Evolutionary conservation across 345 rosid genomes (phyloP).

Genomic region (Cochlearia excelsa): DNA sequence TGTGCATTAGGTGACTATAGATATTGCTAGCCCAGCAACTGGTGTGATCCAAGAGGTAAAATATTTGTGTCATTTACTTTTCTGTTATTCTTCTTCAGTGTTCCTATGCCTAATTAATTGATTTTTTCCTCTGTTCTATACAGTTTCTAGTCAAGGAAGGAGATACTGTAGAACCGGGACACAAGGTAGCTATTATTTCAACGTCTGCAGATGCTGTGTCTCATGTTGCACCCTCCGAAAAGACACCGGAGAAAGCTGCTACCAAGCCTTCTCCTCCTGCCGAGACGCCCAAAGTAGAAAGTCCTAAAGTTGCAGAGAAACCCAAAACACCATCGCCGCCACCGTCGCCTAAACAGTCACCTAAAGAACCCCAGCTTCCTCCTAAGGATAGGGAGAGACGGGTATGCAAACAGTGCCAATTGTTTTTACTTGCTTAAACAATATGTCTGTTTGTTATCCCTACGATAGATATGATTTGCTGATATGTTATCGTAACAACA

Average conservation of each 20-base stretch:
- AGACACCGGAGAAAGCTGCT: constrained; percentile 44
- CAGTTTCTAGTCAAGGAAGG: constrained; percentile 89
- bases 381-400: constrained; percentile 96
- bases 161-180: constrained; percentile 87
- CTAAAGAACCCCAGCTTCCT: constrained; percentile 88
- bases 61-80: constrained; percentile 17
- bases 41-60: constrained; percentile 68
- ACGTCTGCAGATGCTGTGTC: constrained; percentile 68
- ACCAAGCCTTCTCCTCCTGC: constrained; percentile 50
- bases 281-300: constrained; percentile 48
- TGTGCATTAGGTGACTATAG: constrained; percentile 63
- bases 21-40: constrained; percentile 72
- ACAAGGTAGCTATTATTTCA: constrained; percentile 76
- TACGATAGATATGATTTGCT: constrained; percentile 8
- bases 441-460: constrained; percentile 3
- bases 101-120: background rate
- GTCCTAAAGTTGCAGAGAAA: constrained; percentile 44
- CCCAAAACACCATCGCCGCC: constrained; percentile 50
- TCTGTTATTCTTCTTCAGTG: background rate
- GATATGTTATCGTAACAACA: constrained; percentile 17
- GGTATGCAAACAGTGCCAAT: constrained; percentile 39
- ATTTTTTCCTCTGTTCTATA: background rate
- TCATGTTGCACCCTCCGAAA: constrained; percentile 76
- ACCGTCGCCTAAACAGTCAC: constrained; percentile 57
- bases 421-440: background rate